phyloP scores from a whole-genome alignment of 164 flowering plant genomes.

The Aristolochia contorta region DNA sequence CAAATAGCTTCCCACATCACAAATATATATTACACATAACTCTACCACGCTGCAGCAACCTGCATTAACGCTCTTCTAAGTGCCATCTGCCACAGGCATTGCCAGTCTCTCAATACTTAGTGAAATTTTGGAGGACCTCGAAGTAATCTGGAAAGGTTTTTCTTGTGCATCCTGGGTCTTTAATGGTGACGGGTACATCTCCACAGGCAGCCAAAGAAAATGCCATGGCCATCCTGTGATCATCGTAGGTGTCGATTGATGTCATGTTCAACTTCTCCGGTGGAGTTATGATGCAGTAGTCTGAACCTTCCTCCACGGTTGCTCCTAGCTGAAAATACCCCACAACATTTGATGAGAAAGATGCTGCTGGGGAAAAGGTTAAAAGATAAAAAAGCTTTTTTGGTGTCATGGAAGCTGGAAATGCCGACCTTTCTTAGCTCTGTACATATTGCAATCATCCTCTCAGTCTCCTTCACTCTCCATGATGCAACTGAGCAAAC shows the following conservation, averaged over 20 bases:
- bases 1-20: too few relatives aligned
- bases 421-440: slow-evolving; percentile 85
- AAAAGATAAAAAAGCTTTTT: background rate
- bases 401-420: background rate
- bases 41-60: too few relatives aligned
- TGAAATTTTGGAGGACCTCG: slow-evolving; percentile 60
- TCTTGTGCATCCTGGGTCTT: slow-evolving; percentile 89
- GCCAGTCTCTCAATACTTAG: slow-evolving; percentile 42
- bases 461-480: slow-evolving; percentile 98
- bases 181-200: slow-evolving; percentile 91
- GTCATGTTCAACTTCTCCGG: slow-evolving; percentile 82
- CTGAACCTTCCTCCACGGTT: slow-evolving; percentile 94
- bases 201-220: slow-evolving; percentile 96
- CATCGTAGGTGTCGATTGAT: slow-evolving; percentile 89
- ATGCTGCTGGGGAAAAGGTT: background rate
- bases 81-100: too few relatives aligned
- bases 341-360: background rate
- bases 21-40: too few relatives aligned
- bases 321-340: slow-evolving; percentile 62
- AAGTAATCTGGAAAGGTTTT: slow-evolving; percentile 99
- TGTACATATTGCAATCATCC: slow-evolving; percentile 98
- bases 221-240: slow-evolving; percentile 99
- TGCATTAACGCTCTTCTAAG: too few relatives aligned
- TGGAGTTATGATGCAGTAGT: slow-evolving; percentile 91
- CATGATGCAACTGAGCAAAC: slow-evolving; percentile 77